These are phyloP conservation scores for Lachancea dasiensis DNA, from an alignment of 805 yeast species.

Conservation along the genomic window DNA sequence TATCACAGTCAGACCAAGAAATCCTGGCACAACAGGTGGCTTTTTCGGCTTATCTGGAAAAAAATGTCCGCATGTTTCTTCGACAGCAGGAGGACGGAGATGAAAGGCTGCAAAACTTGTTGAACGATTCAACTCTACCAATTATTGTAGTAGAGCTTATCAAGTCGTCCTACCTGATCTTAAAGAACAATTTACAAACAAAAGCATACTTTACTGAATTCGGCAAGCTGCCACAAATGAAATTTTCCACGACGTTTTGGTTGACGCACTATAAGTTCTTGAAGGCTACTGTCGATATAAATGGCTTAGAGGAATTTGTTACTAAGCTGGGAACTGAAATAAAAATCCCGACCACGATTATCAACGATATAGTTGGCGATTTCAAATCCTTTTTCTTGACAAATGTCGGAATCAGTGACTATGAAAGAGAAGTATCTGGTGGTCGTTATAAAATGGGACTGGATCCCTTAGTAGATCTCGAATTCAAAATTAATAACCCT, in stretches of 20 bases:
- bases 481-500: slow-evolving; percentile 30
- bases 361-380: slow-evolving; percentile 39
- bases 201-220: slow-evolving; percentile 29
- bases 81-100: slow-evolving; percentile 17
- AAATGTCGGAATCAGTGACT: slow-evolving; percentile 24
- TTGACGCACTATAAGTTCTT: slow-evolving; percentile 49
- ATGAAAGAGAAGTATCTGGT: slow-evolving; percentile 21
- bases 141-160: slow-evolving; percentile 35
- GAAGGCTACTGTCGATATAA: slow-evolving; percentile 37
- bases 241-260: slow-evolving; percentile 50
- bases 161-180: slow-evolving; percentile 25
- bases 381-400: slow-evolving; percentile 35
- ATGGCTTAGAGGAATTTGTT: slow-evolving; percentile 41
- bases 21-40: slow-evolving; percentile 20
- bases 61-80: slow-evolving; percentile 19
- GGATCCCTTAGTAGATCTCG: slow-evolving; percentile 27
- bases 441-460: slow-evolving; percentile 12
- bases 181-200: slow-evolving; percentile 30
- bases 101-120: slow-evolving; percentile 25
- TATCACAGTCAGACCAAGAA: slow-evolving; percentile 18
- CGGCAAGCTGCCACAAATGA: slow-evolving; percentile 28
- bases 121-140: slow-evolving; percentile 40
- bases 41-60: slow-evolving; percentile 24
- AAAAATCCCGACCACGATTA: slow-evolving; percentile 41
- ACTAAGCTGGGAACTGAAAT: slow-evolving; percentile 41